Evolutionary conservation across 2,329 filamentous ascomycete species (phyloP).

Genomic region (Ophiocordyceps camponoti-leonardi): DNA sequence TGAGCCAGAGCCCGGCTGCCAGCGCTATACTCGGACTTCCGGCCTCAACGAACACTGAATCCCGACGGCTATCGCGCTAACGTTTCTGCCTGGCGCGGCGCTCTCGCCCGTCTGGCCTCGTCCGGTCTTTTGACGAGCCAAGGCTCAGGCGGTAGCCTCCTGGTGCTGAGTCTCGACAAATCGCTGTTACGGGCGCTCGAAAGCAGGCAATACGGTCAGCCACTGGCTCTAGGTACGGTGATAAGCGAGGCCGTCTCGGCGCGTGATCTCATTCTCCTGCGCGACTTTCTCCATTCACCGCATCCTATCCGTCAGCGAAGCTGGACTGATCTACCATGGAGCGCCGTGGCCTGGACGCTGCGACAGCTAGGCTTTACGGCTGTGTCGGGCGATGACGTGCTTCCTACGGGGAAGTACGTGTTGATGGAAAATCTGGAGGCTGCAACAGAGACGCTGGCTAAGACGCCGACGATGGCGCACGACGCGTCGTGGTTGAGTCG

Average conservation of each 20-base stretch:
- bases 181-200: slow-evolving; percentile 55
- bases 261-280: slow-evolving; percentile 51
- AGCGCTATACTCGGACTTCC: slow-evolving; percentile 80
- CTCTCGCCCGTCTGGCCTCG: slow-evolving; percentile 50
- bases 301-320: slow-evolving; percentile 57
- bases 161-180: slow-evolving; percentile 39
- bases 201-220: slow-evolving; percentile 61
- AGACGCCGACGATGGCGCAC: slow-evolving; percentile 21
- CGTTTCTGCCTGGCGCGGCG: slow-evolving; percentile 60
- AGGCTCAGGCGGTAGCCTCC: slow-evolving; percentile 23
- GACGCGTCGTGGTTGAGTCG: slow-evolving; percentile 41
- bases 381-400: slow-evolving; percentile 29
- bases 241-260: slow-evolving; percentile 55
- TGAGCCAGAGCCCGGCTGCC: slow-evolving; percentile 52
- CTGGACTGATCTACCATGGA: slow-evolving; percentile 54
- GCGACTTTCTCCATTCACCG: slow-evolving; percentile 46
- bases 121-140: slow-evolving; percentile 35
- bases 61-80: slow-evolving; percentile 77
- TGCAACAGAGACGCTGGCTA: slow-evolving; percentile 35
- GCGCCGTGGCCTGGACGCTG: slow-evolving; percentile 58
- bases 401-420: slow-evolving; percentile 47
- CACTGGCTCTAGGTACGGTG: slow-evolving; percentile 63
- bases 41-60: slow-evolving; percentile 55
- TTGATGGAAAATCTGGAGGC: slow-evolving; percentile 45
- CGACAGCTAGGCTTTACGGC: slow-evolving; percentile 48